phyloP scores from a whole-genome alignment of 345 rosid species.

The Populus davidiana region DNA sequence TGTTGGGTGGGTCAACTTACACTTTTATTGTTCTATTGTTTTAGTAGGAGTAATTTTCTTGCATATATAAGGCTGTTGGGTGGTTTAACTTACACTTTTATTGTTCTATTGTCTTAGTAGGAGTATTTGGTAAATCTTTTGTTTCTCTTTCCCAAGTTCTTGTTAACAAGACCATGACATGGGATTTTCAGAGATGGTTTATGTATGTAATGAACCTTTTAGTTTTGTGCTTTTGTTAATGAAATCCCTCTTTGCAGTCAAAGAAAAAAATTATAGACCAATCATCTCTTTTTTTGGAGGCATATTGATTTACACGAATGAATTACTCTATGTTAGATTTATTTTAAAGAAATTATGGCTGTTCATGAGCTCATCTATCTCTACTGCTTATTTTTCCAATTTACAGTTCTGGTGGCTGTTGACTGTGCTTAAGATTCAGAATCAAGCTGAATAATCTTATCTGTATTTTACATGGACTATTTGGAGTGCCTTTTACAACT shows the following conservation, averaged over 20 bases:
- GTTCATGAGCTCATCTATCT: background rate
- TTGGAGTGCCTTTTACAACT: background rate
- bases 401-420: background rate
- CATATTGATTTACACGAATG: background rate
- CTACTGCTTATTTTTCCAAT: background rate
- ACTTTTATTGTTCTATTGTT: background rate
- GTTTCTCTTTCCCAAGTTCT: background rate
- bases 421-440: background rate
- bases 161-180: background rate
- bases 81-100: background rate
- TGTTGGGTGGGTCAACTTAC: background rate
- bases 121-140: background rate
- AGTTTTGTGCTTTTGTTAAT: background rate
- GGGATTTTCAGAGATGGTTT: background rate
- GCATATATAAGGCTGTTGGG: background rate
- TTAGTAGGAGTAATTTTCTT: background rate
- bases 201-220: background rate
- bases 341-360: background rate
- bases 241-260: background rate
- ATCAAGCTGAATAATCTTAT: background rate
- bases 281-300: background rate
- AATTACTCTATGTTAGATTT: background rate
- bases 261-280: background rate
- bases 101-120: background rate
- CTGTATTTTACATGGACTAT: background rate